A percentile compares a stretch with the other conserved stretches of the same genome.
phyloP scores from a whole-genome alignment of 495 filamentous ascomycete species.

The Alectoria sarmentosa region DNA sequence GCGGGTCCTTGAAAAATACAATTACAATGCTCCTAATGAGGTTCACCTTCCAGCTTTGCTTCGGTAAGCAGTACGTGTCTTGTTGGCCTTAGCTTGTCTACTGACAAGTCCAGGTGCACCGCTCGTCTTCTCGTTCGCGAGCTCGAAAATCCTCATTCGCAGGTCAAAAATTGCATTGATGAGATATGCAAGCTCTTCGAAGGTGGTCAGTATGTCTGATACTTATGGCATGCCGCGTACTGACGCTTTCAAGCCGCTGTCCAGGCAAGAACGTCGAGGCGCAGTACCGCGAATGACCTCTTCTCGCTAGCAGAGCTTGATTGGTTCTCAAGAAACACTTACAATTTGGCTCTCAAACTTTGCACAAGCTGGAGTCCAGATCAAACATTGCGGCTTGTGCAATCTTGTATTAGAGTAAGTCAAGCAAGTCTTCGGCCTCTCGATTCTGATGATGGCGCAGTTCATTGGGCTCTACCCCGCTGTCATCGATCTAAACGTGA shows the following conservation, averaged over 20 bases:
- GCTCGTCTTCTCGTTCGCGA: slow-evolving; percentile 54
- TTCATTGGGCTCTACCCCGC: slow-evolving; percentile 56
- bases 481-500: slow-evolving; percentile 35
- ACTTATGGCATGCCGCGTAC: neutral
- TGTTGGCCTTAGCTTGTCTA: neutral
- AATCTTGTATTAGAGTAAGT: slow-evolving; percentile 46
- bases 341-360: slow-evolving; percentile 62
- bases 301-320: slow-evolving; percentile 60
- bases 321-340: slow-evolving; percentile 75
- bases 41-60: slow-evolving; percentile 63
- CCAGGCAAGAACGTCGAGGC: slow-evolving; percentile 37
- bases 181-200: slow-evolving; percentile 59
- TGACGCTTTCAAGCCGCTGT: slow-evolving; percentile 35
- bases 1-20: slow-evolving; percentile 49
- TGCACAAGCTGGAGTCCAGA: slow-evolving; percentile 47
- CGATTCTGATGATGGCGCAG: slow-evolving; percentile 22
- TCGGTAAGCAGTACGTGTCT: slow-evolving; percentile 33
- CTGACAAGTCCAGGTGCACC: slow-evolving; percentile 34
- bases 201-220: slow-evolving; percentile 40
- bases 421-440: neutral
- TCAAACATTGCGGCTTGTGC: slow-evolving; percentile 49
- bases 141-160: slow-evolving; percentile 30
- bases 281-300: slow-evolving; percentile 27
- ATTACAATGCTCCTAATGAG: slow-evolving; percentile 41
- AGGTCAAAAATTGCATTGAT: slow-evolving; percentile 28